phyloP scores from a whole-genome alignment of 768 basidiomycete genomes.

The Xerocomellus amylosporus region DNA sequence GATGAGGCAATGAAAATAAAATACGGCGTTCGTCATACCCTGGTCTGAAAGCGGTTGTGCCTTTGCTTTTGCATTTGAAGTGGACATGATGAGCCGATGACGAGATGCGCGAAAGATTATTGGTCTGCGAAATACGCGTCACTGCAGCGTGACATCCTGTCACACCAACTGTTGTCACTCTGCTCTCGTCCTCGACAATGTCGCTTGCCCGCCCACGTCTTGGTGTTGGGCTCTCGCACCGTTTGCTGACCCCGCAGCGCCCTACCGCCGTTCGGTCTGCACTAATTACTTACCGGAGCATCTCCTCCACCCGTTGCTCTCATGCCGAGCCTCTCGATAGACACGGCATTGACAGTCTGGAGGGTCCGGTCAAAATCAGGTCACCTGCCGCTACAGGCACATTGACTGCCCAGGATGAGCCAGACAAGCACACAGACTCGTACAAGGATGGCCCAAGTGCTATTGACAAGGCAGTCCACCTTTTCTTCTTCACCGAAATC shows the following conservation, averaged over 20 bases:
- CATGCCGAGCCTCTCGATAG: conserved; percentile 20
- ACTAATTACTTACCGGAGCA: conserved; percentile 44
- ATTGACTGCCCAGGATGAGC: conserved; percentile 38
- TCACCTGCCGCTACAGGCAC: conserved; percentile 35
- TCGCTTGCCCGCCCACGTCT: conserved; percentile 54
- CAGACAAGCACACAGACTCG: conserved; percentile 57
- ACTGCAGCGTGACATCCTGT: conserved; percentile 28
- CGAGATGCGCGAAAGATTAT: conserved; percentile 21
- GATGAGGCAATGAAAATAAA: conserved; percentile 30
- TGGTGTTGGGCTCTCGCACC: conserved; percentile 51
- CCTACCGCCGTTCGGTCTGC: conserved; percentile 33
- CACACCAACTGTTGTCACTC: conserved; percentile 17
- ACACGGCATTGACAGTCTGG: conserved; percentile 11
- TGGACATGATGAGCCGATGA: conserved; percentile 47
- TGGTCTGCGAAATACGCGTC: conserved; percentile 24
- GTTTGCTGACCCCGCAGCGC: conserved; percentile 32
- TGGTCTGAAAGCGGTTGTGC: conserved; percentile 60
- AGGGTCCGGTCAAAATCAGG: conserved; percentile 27
- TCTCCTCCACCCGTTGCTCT: conserved; percentile 24
- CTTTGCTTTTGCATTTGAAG: conserved; percentile 59
- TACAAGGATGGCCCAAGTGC: conserved; percentile 84
- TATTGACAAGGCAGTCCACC: conserved; percentile 90
- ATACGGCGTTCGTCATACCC: conserved; percentile 45
- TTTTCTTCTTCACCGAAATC: conserved; percentile 99
- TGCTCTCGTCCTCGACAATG: conserved; percentile 39